Percentiles rank a stretch among this genome's conserved stretches.
Evolutionary conservation across 805 yeast species (phyloP).

Genomic region (Ascoidea asiatica): DNA sequence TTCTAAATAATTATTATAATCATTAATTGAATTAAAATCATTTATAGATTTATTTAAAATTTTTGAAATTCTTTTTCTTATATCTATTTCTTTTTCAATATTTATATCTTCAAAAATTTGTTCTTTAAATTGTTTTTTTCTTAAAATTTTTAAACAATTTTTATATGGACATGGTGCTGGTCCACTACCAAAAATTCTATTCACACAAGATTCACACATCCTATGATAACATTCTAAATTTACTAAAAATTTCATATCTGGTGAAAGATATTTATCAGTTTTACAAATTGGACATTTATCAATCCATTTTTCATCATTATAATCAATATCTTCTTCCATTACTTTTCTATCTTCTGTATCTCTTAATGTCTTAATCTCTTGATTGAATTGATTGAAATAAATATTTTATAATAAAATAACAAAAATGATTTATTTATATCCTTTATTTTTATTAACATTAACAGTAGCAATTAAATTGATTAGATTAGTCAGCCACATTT

Average conservation of each 20-base stretch:
- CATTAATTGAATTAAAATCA: conserved; percentile 49
- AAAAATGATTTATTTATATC: too few species aligned
- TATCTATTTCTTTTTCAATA: conserved; percentile 88
- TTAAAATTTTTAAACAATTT: conserved; percentile 71
- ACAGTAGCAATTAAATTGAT: too few species aligned
- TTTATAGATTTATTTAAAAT: conserved; percentile 72
- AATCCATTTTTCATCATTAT: conserved; percentile 33
- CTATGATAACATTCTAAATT: conserved; percentile 98
- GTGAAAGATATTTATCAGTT: conserved; percentile 86
- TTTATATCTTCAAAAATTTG: conserved; percentile 85
- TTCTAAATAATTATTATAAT: conserved; percentile 70
- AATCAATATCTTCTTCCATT: too few species aligned
- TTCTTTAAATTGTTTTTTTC: conserved; percentile 82
- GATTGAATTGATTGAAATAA: too few species aligned
- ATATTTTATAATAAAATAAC: too few species aligned
- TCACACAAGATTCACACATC: conserved; percentile 95
- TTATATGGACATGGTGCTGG: conserved; percentile 97
- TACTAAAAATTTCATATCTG: conserved; percentile 81
- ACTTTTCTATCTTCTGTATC: too few species aligned
- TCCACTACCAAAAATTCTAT: conserved; percentile 83
- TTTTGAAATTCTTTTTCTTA: conserved; percentile 61
- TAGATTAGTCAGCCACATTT: too few species aligned
- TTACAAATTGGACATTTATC: conserved; percentile 97
- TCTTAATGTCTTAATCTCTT: too few species aligned
- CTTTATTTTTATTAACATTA: too few species aligned